Evolutionary conservation across 441 rosid genomes (phyloP), one percentile per base, ranked within the genome.

Genomic region (Adansonia rubrostipa): DNA sequence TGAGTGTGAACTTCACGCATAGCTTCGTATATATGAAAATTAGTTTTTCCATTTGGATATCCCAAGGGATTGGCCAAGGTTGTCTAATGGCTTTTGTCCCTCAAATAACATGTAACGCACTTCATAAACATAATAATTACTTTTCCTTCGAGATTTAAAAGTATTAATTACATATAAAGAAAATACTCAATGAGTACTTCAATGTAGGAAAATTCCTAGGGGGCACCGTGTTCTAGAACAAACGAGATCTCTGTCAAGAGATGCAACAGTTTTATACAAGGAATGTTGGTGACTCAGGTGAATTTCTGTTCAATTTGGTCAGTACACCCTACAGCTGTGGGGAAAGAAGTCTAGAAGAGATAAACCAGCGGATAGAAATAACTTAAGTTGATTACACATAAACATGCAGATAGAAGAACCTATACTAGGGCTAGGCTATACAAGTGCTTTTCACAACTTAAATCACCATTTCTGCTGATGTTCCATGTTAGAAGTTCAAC

Each of bases 401-500:
- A 48, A 9, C 40, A 47, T 20, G 57, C 11, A 19, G 40, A 67
- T 20, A 10, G 5, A 45, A 45, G 22, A 65, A 40, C 22, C 54
- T 45, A 45, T 45, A 68, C 1, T 28, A 28, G 33, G 33, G 33
- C 54, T 68, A 45, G 56, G 47, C 73, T 11, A 20, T 68, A 68
- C 73, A 68, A 19, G 40, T 68, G 56, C 33, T 68, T 8, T 44
- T 45, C 44, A 63, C 14, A 17, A 62, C n/a, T 24, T 4, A n/a
- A 56, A 44, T 67, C 36, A 67, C 36, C n/a, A 67, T n/a, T 19
- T 45, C 73, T 10, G 51, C 56, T 45, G 20, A 68, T 5, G 36
- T 11, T 68, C 73, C 56, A 11, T 20, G 17, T 68, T 68, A 67
- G 14, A 67, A 67, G 72, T 11, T 68, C 3, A 19, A 20, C 45